These are phyloP conservation scores for Salix koriyanagi DNA, from an alignment of 345 rosid species.

Conservation along the genomic window DNA sequence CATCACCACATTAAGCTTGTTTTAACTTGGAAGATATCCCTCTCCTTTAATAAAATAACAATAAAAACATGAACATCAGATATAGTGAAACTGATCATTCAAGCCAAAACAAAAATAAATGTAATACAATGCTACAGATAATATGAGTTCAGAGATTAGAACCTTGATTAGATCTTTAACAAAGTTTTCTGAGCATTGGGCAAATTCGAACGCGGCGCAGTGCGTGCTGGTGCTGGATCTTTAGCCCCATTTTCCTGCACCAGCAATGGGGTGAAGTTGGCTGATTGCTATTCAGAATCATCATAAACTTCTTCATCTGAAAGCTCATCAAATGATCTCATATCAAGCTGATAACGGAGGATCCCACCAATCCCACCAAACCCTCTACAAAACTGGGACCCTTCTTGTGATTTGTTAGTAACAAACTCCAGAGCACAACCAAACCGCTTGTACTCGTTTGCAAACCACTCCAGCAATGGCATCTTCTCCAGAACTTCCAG, in stretches of 20 bases:
- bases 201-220: constrained; percentile 8
- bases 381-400: constrained; percentile 90
- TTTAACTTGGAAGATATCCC: background rate
- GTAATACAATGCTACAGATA: background rate
- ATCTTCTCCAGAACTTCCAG: constrained; percentile 72
- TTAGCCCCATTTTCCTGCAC: constrained; percentile 43
- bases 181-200: constrained; percentile 7
- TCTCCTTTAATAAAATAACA: background rate
- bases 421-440: constrained; percentile 84
- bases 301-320: constrained; percentile 67
- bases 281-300: constrained; percentile 81
- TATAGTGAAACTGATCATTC: background rate
- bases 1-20: background rate
- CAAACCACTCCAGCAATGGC: constrained; percentile 88
- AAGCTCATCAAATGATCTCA: constrained; percentile 72
- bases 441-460: constrained; percentile 74
- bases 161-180: constrained; percentile 15
- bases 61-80: background rate
- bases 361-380: constrained; percentile 95
- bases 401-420: constrained; percentile 91
- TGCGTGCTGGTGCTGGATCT: constrained; percentile 40
- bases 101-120: background rate
- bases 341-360: constrained; percentile 86
- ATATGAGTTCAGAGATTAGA: constrained; percentile 8
- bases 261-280: constrained; percentile 38